Evolutionary conservation across 2,329 filamentous ascomycete genomes (phyloP).

Genomic region (Akanthomyces uredinophilus): DNA sequence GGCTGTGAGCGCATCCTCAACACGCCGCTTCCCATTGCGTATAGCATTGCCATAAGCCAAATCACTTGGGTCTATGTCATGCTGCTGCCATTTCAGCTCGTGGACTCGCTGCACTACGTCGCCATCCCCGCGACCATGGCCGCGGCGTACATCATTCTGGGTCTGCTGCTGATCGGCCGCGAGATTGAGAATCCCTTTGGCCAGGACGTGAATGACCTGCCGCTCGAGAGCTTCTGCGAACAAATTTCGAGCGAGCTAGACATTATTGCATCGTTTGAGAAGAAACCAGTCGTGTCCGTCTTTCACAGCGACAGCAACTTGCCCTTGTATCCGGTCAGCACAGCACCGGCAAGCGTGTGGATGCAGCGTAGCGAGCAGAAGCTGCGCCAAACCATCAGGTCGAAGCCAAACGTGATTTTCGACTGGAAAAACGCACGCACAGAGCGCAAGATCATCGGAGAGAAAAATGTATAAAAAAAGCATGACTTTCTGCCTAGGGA

Average conservation of each 20-base stretch:
- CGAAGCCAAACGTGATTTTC: constrained; percentile 34
- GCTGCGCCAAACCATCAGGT: constrained; percentile 35
- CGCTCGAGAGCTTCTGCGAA: constrained; percentile 70
- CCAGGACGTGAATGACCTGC: constrained; percentile 75
- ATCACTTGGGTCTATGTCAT: constrained; percentile 83
- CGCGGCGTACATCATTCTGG: constrained; percentile 77
- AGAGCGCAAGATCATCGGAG: not conserved
- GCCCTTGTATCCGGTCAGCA: constrained; percentile 52
- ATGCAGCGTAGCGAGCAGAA: constrained; percentile 36
- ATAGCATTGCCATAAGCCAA: constrained; percentile 78
- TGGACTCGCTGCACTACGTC: constrained; percentile 59
- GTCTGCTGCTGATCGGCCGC: constrained; percentile 66
- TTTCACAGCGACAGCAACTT: constrained; percentile 38
- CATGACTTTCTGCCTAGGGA: too few relatives aligned
- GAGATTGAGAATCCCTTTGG: constrained; percentile 87
- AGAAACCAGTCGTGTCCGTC: constrained; percentile 28
- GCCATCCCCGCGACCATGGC: constrained; percentile 71
- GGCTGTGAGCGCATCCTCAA: constrained; percentile 74
- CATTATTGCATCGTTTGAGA: constrained; percentile 55
- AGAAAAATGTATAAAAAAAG: constrained; percentile 8
- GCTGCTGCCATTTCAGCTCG: constrained; percentile 76
- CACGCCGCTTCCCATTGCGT: constrained; percentile 77
- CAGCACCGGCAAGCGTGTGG: constrained; percentile 33
- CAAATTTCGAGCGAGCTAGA: constrained; percentile 71
- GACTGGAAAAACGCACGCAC: constrained; percentile 23